These are phyloP conservation scores for Letharia lupina DNA, from an alignment of 495 filamentous ascomycete genomes.

Conservation along the genomic window DNA sequence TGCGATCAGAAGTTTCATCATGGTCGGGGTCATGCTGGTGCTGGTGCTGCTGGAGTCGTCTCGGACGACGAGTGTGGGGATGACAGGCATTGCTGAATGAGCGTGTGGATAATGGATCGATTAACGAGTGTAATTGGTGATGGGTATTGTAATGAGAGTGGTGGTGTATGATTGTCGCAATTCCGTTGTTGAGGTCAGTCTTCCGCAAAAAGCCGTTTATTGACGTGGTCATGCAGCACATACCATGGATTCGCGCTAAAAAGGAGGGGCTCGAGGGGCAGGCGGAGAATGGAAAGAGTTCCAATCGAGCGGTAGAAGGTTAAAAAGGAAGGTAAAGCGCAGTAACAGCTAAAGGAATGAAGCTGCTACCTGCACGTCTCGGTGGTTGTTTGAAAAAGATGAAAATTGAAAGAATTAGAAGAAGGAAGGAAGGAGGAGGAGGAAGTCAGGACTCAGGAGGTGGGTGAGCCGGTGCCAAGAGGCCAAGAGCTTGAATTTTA, in stretches of 20 bases:
- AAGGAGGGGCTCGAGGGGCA: constrained; percentile 6
- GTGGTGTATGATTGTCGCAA: not conserved
- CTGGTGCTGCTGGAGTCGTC: constrained; percentile 39
- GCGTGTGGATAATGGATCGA: not conserved
- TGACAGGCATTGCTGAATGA: constrained; percentile 14
- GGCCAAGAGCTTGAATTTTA: not conserved
- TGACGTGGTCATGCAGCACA: constrained; percentile 1
- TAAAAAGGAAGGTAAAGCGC: constrained; percentile 45
- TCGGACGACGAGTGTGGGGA: constrained; percentile 41
- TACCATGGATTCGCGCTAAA: constrained; percentile 10
- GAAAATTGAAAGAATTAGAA: constrained; percentile 32
- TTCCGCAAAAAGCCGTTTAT: not conserved
- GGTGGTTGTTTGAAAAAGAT: constrained; percentile 21
- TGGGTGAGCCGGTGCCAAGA: not conserved
- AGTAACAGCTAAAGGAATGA: constrained; percentile 73
- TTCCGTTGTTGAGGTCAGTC: constrained; percentile 1
- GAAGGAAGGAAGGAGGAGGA: constrained; percentile 18
- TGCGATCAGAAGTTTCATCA: constrained; percentile 67
- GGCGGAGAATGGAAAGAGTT: constrained; percentile 2
- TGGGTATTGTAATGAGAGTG: constrained; percentile 5
- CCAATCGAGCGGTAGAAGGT: not conserved
- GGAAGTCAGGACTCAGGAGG: not conserved
- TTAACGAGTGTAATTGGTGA: constrained; percentile 10
- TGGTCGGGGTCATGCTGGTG: constrained; percentile 41
- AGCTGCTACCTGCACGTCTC: constrained; percentile 55